Evolutionary conservation across 2,329 filamentous ascomycete genomes (phyloP), one percentile per base, ranked within the genome.

Genomic region (Fusarium hostae): DNA sequence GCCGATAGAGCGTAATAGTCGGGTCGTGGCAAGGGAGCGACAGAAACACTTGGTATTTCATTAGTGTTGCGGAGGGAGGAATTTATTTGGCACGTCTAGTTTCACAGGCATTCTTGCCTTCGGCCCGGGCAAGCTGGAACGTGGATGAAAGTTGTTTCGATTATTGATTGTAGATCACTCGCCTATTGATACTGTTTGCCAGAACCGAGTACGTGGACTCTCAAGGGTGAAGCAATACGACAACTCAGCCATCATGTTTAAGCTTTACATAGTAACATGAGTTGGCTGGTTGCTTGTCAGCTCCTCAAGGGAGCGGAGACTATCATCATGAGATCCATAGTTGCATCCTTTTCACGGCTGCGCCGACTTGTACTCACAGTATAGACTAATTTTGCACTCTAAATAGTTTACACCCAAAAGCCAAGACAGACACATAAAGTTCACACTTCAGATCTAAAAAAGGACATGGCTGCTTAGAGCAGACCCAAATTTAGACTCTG

Each of bases 401-500:
- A 28, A 34, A 60, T 56, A 66, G 59, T 72, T 50, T 40, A 62
- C 35, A 28, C 15, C 20, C 32, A 44, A 43, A 54, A 55, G 37
- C 63, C 51, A 22, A 35, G 45, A 43, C 40, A 55, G 22, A 50
- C 35, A 37, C 30, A 60, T 44, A 54, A 28, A 56, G 55, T 70
- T 69, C 44, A 40, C 26, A 32, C 48, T 55, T 50, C 40, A 32
- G 39, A 59, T 56, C 65, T 60, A 66, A 69, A 68, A 66, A 55
- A 41, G 66, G 55, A 59, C 30, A 35, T 63, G 57, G 62, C 55
- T 45, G 70, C 61, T 75, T 70, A 74, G 59, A 72, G 41, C 43
- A 72, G 65, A 66, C 34, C 70, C 67, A 73, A 76, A 73, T 73
- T 72, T 75, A 66, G 62, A 59, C 60, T 75, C 65, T 58, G 58